Evolutionary conservation across 768 basidiomycete genomes (phyloP), one percentile per base, ranked within the genome.

Genomic region (Gautieria morchelliformis): DNA sequence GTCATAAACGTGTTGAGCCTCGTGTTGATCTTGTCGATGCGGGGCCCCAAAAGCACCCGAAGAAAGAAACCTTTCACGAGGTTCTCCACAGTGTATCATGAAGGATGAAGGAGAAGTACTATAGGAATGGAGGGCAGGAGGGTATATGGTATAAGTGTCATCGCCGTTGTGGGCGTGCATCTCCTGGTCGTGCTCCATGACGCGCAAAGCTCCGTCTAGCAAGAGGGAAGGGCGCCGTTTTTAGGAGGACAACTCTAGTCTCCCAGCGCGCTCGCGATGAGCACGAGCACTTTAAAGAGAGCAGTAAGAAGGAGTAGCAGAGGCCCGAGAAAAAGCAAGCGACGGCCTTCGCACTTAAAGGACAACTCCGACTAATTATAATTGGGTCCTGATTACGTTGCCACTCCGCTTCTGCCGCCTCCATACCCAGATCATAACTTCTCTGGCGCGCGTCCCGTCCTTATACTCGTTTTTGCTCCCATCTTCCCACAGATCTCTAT

Each of bases 1-100:
- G 56, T 57, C 45, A 50, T 57, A 57, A 57, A 57, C 56, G 56
- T 57, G 56, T 49, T 35, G 46, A 3, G 47, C 56, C 56, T 57
- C 56, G 47, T 57, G 54, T 4, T 56, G 54, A 45, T 56, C 54
- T 30, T 57, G 56, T 37, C 42, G 56, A 50, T 37, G 37, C 30
- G 37, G 56, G 56, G 56, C 49, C 45, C 56, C 46, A 45, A 57
- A 57, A 33, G 56, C n/a, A 24, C 24, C 48, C 32, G 45, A 20
- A 32, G 56, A 49, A 15, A 33, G 40, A 40, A 57, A 57, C 33
- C 56, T 48, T 37, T 48, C 45, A 48, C 46, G 47, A 57, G 56
- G 15, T 6, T 17, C n/a, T 15, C 37, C 51, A 11, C 30, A 35
- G 11, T 32, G 45, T n/a, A 39, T 39, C 32, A 57, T 35, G 24